Conservation (phyloP, 177 flowering plant species). For the Vitis hybrid region DNA sequence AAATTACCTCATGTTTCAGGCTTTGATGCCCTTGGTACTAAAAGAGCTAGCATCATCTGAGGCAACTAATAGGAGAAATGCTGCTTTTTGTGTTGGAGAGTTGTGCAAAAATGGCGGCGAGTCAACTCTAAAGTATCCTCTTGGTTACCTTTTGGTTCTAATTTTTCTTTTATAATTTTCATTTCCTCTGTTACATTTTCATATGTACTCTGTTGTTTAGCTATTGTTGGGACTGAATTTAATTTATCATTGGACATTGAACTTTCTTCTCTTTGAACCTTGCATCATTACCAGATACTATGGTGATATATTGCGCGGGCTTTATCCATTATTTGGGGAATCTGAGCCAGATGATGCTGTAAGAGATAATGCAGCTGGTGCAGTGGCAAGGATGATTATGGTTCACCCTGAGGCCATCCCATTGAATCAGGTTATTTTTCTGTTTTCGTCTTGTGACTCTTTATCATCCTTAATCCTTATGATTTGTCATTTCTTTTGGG, state of each 20-base stretch:
- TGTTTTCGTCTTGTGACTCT: neutral
- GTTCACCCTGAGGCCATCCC: constrained; percentile 86
- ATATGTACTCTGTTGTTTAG: neutral
- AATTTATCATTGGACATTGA: too few relatives aligned
- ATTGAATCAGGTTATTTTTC: constrained; percentile 67
- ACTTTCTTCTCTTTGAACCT: constrained; percentile 4
- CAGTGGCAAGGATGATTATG: constrained; percentile 97
- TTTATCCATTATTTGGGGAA: constrained; percentile 90
- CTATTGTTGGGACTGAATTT: too few relatives aligned
- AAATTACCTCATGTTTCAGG: constrained; percentile 40
- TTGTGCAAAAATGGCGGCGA: constrained; percentile 91
- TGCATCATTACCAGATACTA: constrained; percentile 63
- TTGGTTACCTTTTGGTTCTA: neutral
- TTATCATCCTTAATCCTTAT: neutral
- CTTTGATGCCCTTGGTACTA: constrained; percentile 79
- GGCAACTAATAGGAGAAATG: constrained; percentile 94
- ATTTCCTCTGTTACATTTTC: neutral
- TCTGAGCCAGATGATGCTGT: constrained; percentile 95
- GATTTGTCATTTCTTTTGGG: neutral
- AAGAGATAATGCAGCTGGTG: constrained; percentile 99
- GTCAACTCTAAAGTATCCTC: constrained; percentile 70
- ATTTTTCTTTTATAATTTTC: constrained; percentile 3
- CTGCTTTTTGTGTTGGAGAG: constrained; percentile 98
- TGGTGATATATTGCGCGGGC: constrained; percentile 66
- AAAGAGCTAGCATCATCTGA: constrained; percentile 86